phyloP scores from a whole-genome alignment of 768 basidiomycete genomes.

The Tulasnella sp. region DNA sequence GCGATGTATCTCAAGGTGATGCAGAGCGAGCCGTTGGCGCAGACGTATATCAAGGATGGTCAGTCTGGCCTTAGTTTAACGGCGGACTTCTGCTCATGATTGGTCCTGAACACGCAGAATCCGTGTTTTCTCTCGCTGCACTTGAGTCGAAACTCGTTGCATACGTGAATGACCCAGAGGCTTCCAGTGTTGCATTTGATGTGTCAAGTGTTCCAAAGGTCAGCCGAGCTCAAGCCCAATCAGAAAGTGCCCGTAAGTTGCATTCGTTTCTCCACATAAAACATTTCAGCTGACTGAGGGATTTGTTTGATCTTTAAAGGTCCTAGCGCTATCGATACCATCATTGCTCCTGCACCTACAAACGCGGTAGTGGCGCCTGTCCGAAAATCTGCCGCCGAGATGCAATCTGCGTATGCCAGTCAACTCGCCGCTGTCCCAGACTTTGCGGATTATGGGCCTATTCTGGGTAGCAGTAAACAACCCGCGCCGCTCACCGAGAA shows the following conservation, averaged over 20 bases:
- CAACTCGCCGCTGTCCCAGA: constrained; percentile 84
- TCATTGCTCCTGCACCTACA: constrained; percentile 55
- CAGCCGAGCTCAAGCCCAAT: constrained; percentile 83
- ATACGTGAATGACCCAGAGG: constrained; percentile 76
- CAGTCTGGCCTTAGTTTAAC: constrained; percentile 17
- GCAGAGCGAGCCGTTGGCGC: constrained; percentile 66
- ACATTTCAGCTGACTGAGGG: background rate
- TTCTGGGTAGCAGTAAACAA: constrained; percentile 75
- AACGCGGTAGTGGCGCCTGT: constrained; percentile 52
- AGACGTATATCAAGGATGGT: constrained; percentile 91
- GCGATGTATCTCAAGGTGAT: constrained; percentile 86
- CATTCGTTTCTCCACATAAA: background rate
- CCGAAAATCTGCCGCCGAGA: constrained; percentile 69
- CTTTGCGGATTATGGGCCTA: constrained; percentile 70
- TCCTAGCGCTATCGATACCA: constrained; percentile 78
- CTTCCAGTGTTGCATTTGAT: constrained; percentile 70
- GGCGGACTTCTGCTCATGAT: background rate
- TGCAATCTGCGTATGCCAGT: constrained; percentile 74
- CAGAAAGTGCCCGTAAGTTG: constrained; percentile 72
- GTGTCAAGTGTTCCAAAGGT: constrained; percentile 81
- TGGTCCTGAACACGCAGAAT: too few relatives aligned
- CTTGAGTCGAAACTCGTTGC: constrained; percentile 88
- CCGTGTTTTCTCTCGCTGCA: constrained; percentile 81
- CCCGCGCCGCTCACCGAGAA: constrained; percentile 82
- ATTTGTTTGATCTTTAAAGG: constrained; percentile 34